phyloP scores from a whole-genome alignment of 2,329 filamentous ascomycete genomes.

The Neoarthrinium moseri region DNA sequence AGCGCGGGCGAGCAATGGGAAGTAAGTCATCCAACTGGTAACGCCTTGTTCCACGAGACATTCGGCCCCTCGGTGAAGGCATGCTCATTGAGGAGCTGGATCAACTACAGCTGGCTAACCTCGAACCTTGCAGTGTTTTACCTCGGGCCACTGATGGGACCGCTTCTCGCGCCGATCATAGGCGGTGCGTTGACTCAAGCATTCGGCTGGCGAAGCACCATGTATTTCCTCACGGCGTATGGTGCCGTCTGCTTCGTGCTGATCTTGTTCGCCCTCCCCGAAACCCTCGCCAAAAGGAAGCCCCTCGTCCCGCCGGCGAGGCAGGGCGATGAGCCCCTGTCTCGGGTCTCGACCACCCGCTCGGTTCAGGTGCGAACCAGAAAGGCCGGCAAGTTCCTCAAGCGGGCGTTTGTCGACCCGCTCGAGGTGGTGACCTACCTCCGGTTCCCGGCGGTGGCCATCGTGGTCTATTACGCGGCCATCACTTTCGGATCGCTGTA shows the following conservation, averaged over 20 bases:
- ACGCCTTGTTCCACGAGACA: too few species aligned
- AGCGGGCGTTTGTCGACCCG: conserved; percentile 69
- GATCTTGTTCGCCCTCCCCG: conserved; percentile 62
- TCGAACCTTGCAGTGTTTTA: conserved; percentile 63
- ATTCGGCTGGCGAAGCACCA: conserved; percentile 72
- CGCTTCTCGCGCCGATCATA: conserved; percentile 72
- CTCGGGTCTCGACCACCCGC: conserved; percentile 59
- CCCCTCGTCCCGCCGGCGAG: conserved; percentile 11
- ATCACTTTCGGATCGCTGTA: conserved; percentile 76
- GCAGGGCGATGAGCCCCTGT: conserved; percentile 23
- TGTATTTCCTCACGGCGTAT: conserved; percentile 76
- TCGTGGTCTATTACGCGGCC: conserved; percentile 72
- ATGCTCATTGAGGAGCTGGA: too few species aligned
- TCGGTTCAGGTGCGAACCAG: conserved; percentile 59
- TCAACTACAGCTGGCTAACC: neutral
- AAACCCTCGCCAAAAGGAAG: conserved; percentile 53
- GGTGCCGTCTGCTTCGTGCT: conserved; percentile 57
- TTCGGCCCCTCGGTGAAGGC: too few species aligned
- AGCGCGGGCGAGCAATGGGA: conserved; percentile 78
- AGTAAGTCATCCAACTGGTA: too few species aligned
- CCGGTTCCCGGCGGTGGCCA: conserved; percentile 69
- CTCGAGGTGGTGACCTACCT: conserved; percentile 69
- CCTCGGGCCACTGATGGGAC: conserved; percentile 73
- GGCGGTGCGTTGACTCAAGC: conserved; percentile 69
- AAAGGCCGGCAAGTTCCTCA: conserved; percentile 50